Percentiles rank a stretch among this genome's conserved stretches.
phyloP scores from a whole-genome alignment of 441 rosid species.

The Gossypium gossypioides region DNA sequence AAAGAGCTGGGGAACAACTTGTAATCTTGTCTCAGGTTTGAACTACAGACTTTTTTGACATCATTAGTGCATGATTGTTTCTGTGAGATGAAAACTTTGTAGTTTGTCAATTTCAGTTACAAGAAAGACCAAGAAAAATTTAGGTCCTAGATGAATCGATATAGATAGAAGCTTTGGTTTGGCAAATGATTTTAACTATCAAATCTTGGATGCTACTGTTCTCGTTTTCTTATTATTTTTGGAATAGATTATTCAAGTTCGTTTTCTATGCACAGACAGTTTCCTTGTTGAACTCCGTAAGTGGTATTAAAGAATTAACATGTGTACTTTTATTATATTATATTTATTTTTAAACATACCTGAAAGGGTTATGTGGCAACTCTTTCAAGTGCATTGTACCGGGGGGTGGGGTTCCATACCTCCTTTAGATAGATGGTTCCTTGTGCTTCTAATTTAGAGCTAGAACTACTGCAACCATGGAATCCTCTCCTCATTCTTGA shows the following conservation, averaged over 20 bases:
- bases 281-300: not conserved
- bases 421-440: not conserved
- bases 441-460: not conserved
- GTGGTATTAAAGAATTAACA: not conserved
- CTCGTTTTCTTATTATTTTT: not conserved
- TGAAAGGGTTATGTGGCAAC: not conserved
- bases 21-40: conserved; percentile 81
- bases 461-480: not conserved
- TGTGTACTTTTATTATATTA: not conserved
- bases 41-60: not conserved
- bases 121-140: not conserved
- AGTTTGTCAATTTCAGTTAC: not conserved
- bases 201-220: conserved; percentile 1
- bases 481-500: not conserved
- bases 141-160: not conserved
- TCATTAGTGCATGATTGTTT: not conserved
- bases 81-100: not conserved
- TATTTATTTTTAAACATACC: not conserved
- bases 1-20: conserved; percentile 59
- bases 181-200: not conserved
- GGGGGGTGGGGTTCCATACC: not conserved
- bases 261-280: not conserved
- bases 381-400: not conserved
- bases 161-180: not conserved
- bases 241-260: not conserved